phyloP scores from a whole-genome alignment of 1,139 yeast species.

The Magnusiomyces paraingens region DNA sequence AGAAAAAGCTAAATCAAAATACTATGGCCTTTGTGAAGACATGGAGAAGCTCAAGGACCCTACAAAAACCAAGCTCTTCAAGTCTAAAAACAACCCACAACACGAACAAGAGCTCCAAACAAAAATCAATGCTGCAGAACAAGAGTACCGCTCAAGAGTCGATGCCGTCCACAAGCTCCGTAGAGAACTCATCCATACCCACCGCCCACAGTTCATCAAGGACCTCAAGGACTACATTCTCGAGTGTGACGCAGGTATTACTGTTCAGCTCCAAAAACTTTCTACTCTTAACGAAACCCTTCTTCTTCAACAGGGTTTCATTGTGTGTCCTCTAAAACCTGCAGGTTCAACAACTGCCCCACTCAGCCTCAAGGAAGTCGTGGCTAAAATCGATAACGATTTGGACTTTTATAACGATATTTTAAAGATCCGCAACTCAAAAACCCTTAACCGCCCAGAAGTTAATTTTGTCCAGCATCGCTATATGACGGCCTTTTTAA shows the following conservation, averaged over 20 bases:
- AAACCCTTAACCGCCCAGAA: constrained; percentile 30
- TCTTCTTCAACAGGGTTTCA: constrained; percentile 77
- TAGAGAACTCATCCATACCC: constrained; percentile 61
- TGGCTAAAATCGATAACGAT: constrained; percentile 75
- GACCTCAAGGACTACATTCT: constrained; percentile 70
- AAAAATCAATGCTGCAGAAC: constrained; percentile 78
- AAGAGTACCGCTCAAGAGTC: constrained; percentile 76
- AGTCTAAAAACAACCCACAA: constrained; percentile 74
- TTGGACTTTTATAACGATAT: constrained; percentile 70
- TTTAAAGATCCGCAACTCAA: constrained; percentile 32
- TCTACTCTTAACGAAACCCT: constrained; percentile 82
- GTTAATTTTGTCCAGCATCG: constrained; percentile 78
- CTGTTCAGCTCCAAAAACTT: constrained; percentile 80
- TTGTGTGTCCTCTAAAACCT: constrained; percentile 61
- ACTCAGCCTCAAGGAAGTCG: constrained; percentile 66
- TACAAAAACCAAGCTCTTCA: constrained; percentile 62
- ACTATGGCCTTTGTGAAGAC: constrained; percentile 76
- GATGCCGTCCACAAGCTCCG: constrained; percentile 65
- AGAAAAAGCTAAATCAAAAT: constrained; percentile 81
- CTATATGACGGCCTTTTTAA: constrained; percentile 39
- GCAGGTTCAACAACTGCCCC: constrained; percentile 34
- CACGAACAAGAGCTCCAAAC: constrained; percentile 85
- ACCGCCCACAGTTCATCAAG: constrained; percentile 72
- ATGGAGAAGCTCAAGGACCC: constrained; percentile 86
- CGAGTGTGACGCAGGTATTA: constrained; percentile 83